phyloP scores from a whole-genome alignment of 768 basidiomycete genomes.

The Hygrophoropsis aurantiaca region DNA sequence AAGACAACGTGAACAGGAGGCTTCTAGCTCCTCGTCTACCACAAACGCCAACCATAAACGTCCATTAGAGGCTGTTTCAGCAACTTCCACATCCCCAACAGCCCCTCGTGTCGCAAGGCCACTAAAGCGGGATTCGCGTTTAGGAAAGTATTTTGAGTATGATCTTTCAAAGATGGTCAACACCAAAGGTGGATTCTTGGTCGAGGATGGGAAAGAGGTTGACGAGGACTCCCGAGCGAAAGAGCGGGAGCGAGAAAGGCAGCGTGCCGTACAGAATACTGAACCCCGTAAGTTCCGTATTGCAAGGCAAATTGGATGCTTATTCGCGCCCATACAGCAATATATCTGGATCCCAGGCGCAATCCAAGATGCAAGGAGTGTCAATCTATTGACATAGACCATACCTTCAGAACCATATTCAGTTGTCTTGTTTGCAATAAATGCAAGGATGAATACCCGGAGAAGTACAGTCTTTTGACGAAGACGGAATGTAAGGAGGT shows the following conservation, averaged over 20 bases:
- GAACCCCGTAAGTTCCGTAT: constrained; percentile 62
- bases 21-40: constrained; percentile 43
- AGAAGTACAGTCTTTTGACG: constrained; percentile 92
- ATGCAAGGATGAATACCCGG: constrained; percentile 87
- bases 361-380: constrained; percentile 91
- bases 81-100: constrained; percentile 62
- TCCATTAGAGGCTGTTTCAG: constrained; percentile 56
- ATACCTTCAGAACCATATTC: constrained; percentile 78
- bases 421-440: constrained; percentile 82
- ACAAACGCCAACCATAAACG: constrained; percentile 76
- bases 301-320: constrained; percentile 1
- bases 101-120: constrained; percentile 44
- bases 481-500: constrained; percentile 99
- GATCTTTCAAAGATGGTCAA: constrained; percentile 97
- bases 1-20: constrained; percentile 59
- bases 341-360: constrained; percentile 66
- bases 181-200: constrained; percentile 91
- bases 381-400: constrained; percentile 85
- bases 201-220: constrained; percentile 83
- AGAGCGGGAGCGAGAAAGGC: constrained; percentile 79
- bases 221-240: constrained; percentile 74
- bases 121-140: constrained; percentile 70
- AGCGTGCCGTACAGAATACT: constrained; percentile 70
- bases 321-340: no score
- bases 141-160: constrained; percentile 96